Evolutionary conservation across 306 rosid genomes (phyloP).

Genomic region (Lithocarpus polystachyus): DNA sequence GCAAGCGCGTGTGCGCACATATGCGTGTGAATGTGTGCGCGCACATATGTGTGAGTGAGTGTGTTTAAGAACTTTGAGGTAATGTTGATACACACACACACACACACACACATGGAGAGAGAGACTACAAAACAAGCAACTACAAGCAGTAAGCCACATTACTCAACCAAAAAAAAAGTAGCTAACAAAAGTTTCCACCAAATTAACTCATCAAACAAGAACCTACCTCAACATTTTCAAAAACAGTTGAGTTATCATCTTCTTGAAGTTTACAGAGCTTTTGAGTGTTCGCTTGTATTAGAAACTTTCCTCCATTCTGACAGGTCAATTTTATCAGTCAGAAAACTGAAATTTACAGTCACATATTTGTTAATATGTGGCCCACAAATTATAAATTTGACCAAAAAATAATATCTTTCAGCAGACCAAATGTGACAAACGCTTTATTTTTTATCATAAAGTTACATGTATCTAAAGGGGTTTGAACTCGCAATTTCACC

Average conservation of each 20-base stretch:
- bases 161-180: background rate
- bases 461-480: background rate
- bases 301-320: constrained; percentile 63
- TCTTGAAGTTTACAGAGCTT: constrained; percentile 70
- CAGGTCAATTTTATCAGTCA: constrained; percentile 5
- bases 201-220: constrained; percentile 16
- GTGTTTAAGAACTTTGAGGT: too few species aligned
- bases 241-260: constrained; percentile 41
- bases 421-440: background rate
- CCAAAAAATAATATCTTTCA: background rate
- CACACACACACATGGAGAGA: too few species aligned
- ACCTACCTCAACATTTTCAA: constrained; percentile 73
- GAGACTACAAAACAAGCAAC: background rate
- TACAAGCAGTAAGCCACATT: background rate
- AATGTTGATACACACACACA: too few species aligned
- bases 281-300: constrained; percentile 87
- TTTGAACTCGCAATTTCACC: background rate
- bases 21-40: background rate
- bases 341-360: background rate
- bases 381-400: background rate
- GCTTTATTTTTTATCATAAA: background rate
- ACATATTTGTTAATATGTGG: background rate
- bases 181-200: constrained; percentile 2
- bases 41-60: background rate
- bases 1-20: background rate